Evolutionary conservation across 495 filamentous ascomycete genomes (phyloP).

Genomic region (Penicillium desertorum): DNA sequence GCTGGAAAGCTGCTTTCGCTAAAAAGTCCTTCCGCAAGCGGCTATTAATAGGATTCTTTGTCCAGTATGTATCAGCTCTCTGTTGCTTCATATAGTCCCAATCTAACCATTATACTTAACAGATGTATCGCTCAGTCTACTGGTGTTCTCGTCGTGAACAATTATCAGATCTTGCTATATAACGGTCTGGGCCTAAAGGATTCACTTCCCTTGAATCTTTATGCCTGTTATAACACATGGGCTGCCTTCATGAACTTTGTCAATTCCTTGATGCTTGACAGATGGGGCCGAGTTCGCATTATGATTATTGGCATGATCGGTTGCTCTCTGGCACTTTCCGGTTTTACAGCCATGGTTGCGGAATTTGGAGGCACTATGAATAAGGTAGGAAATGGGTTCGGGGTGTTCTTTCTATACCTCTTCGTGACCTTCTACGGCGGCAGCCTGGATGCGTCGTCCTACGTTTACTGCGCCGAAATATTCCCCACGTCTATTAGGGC

Average conservation of each 20-base stretch:
- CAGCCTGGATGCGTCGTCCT: conserved; percentile 8
- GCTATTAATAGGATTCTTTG: not conserved
- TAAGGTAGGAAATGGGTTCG: conserved; percentile 18
- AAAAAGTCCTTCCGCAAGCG: conserved; percentile 2
- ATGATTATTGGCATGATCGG: not conserved
- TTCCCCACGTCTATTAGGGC: conserved; percentile 10
- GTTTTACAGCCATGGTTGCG: conserved; percentile 11
- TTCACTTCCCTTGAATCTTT: not conserved
- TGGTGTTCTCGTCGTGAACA: conserved; percentile 16
- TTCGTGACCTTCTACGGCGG: conserved; percentile 9
- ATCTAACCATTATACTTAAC: too few species aligned
- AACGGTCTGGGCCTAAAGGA: conserved; percentile 13
- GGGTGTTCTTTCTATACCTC: conserved; percentile 10
- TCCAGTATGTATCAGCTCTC: not conserved
- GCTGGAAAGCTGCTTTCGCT: not conserved
- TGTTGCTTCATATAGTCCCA: too few species aligned
- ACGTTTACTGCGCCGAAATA: conserved; percentile 17
- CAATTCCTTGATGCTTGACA: not conserved
- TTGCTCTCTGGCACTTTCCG: not conserved
- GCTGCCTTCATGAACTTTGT: not conserved
- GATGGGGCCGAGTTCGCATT: not conserved
- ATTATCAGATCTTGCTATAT: conserved; percentile 24
- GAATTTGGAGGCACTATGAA: conserved; percentile 15
- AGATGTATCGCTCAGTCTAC: conserved; percentile 11
- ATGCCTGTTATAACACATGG: not conserved